phyloP scores from a whole-genome alignment of 1,284 basidiomycete genomes.

The Phellopilus nigrolimitatus region DNA sequence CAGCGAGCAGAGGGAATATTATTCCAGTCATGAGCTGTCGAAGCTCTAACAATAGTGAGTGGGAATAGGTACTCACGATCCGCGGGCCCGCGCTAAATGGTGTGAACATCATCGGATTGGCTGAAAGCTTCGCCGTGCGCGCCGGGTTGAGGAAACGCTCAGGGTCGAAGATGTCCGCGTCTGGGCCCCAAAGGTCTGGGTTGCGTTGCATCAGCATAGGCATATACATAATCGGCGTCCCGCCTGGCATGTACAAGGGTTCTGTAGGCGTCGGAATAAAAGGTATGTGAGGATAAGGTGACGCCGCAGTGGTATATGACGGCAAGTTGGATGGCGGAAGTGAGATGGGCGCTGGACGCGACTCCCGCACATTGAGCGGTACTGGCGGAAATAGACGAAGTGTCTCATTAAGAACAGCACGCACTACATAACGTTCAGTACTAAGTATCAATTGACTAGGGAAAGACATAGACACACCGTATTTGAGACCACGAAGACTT shows the following conservation, averaged over 20 bases:
- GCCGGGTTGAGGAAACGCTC: slow-evolving; percentile 61
- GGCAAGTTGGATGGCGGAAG: slow-evolving; percentile 46
- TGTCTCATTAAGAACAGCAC: slow-evolving; percentile 69
- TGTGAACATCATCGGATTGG: slow-evolving; percentile 61
- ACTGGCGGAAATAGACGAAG: slow-evolving; percentile 71
- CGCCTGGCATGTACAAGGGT: slow-evolving; percentile 55
- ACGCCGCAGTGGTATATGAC: slow-evolving; percentile 31
- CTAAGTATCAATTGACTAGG: slow-evolving; percentile 1
- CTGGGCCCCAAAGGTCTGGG: slow-evolving; percentile 56
- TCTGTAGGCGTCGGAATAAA: slow-evolving; percentile 27
- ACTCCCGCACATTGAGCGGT: slow-evolving; percentile 60
- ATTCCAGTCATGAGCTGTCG: background rate
- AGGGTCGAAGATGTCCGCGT: slow-evolving; percentile 66
- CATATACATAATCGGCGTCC: slow-evolving; percentile 51
- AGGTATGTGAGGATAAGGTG: slow-evolving; percentile 11
- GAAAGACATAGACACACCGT: slow-evolving; percentile 42
- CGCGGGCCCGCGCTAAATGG: slow-evolving; percentile 68
- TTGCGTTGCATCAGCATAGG: slow-evolving; percentile 60
- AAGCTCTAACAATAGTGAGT: background rate
- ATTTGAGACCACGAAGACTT: slow-evolving; percentile 51
- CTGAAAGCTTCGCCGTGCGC: slow-evolving; percentile 41
- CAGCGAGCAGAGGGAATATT: too few species aligned
- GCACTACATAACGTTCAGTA: slow-evolving; percentile 38
- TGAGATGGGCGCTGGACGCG: slow-evolving; percentile 40
- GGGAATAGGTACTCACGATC: slow-evolving; percentile 32